Base-by-base conservation (phyloP, 179 eudicot species). In the Gypsophila paniculata region DNA sequence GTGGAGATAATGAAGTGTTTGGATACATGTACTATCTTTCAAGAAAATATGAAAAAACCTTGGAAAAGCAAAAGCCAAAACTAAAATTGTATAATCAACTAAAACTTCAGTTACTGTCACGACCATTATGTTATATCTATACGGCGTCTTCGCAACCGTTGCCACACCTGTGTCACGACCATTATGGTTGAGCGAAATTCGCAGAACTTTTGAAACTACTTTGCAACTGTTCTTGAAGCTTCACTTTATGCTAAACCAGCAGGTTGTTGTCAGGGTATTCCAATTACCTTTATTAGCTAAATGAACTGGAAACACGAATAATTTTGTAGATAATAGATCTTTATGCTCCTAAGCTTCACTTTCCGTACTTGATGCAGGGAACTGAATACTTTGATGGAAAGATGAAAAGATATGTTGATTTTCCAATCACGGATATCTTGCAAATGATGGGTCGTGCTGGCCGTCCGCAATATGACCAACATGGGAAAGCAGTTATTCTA, bases 371-470 rank as follows among this genome's bases (percentile, higher is more conserved):
- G 32, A 34, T 84, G 79, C 86, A 93, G 99, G 99, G 99, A 75
- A 94, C 99, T 18, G 99, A 94, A 81, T 94, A 55, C 77, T 94
- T 68, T 82, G 99, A 94, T 80, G 99, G 89, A 46, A 94, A 91
- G 80, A 59, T 82, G 76, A 94, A 86, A 78, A 82, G 99, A 63
- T 94, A 94, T 83, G 91, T 94, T 75, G 99, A 94, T 88, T 94
- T 91, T 77, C 99, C 99, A 53, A 90, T 94, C 73, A 94, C 99
- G 36, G 99, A 94, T 87, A 94, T 94, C 71, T 72, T 94, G 84
- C 99, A 94, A 85, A 94, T 94, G 99, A 94, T 94, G 99, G 99
- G 99, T 64, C 92, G 99, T 79, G 99, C 99, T 48, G 99, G 99
- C 14, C 87, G 99, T 51, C 99, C 99, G 34, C 99, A 94, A 75